Conservation (phyloP, 345 rosid species). For the Populus tremula region DNA sequence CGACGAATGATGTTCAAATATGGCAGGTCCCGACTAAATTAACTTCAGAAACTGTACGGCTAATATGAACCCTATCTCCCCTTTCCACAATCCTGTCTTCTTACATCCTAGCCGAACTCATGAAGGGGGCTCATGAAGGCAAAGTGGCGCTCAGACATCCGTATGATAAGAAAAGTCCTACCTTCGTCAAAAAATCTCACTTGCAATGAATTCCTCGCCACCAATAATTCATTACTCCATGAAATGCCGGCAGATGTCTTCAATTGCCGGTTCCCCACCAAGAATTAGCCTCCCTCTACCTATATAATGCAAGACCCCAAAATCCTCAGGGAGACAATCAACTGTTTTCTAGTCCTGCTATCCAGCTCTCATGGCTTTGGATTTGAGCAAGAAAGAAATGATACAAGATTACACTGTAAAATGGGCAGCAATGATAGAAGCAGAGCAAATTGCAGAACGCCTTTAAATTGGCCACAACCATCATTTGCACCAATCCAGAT, state of each 20-base stretch:
- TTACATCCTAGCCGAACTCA: background rate
- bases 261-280: background rate
- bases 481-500: background rate
- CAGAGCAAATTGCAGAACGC: background rate
- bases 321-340: background rate
- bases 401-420: background rate
- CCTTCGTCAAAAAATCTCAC: background rate
- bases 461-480: background rate
- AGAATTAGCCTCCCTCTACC: background rate
- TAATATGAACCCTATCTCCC: background rate
- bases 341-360: background rate
- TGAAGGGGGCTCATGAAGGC: background rate
- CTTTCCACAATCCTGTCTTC: background rate
- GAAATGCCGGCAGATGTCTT: background rate
- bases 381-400: background rate
- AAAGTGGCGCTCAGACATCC: too few species aligned
- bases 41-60: background rate
- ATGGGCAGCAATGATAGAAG: background rate
- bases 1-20: background rate
- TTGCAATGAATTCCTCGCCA: background rate
- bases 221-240: background rate
- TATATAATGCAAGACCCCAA: background rate
- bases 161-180: background rate
- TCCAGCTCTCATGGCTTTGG: background rate
- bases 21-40: background rate